Evolutionary conservation across 306 rosid species (phyloP).

Genomic region (Sindora glabra): DNA sequence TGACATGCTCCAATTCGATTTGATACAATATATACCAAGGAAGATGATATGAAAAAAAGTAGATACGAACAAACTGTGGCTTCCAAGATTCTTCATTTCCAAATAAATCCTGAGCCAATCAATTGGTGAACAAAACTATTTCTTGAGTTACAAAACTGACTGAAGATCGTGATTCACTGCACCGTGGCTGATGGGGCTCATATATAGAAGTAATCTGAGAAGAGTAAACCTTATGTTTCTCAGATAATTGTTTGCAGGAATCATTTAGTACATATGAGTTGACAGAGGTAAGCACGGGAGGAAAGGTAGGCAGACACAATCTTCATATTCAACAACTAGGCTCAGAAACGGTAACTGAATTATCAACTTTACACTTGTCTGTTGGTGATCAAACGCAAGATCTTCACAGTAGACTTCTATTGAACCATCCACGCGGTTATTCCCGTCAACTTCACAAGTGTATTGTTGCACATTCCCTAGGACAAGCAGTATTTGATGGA

Average conservation of each 20-base stretch:
- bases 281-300: constrained; percentile 77
- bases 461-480: constrained; percentile 76
- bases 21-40: too few relatives aligned
- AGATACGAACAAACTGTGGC: neutral
- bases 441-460: constrained; percentile 94
- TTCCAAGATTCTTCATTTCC: neutral
- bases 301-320: constrained; percentile 84
- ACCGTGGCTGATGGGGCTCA: too few relatives aligned
- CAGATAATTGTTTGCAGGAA: constrained; percentile 45
- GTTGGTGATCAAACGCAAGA: constrained; percentile 82
- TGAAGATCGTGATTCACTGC: too few relatives aligned
- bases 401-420: constrained; percentile 69
- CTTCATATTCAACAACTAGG: constrained; percentile 80
- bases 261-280: constrained; percentile 69
- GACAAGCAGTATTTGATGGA: constrained; percentile 93
- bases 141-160: neutral
- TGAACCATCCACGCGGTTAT: constrained; percentile 88
- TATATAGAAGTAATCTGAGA: constrained; percentile 1
- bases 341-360: constrained; percentile 65
- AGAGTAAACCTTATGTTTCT: constrained; percentile 1
- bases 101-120: too few relatives aligned
- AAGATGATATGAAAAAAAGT: neutral
- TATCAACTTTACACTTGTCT: constrained; percentile 76
- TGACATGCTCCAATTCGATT: neutral
- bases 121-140: too few relatives aligned